These are phyloP conservation scores for Hirschfeldia incana DNA, from an alignment of 345 rosid genomes.

Conservation along the genomic window DNA sequence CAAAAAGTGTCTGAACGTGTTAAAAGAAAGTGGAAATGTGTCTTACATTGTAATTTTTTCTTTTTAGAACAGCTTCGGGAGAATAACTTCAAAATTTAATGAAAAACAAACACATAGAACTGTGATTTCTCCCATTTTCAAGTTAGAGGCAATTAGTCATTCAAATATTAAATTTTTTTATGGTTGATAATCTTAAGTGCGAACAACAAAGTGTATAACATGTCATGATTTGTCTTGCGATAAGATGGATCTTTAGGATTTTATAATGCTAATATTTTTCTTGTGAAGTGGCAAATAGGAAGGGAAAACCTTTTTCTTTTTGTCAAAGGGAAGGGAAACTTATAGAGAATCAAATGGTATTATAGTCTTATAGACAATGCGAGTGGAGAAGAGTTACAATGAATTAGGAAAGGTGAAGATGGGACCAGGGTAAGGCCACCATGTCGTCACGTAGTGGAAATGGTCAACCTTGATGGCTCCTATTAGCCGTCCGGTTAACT, in stretches of 20 bases:
- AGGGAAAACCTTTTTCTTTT: neutral
- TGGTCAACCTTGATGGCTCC: constrained; percentile 42
- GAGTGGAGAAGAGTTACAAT: constrained; percentile 14
- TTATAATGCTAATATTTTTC: neutral
- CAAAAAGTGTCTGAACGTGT: too few species aligned
- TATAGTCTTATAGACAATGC: neutral
- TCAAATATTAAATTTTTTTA: neutral
- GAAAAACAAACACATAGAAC: too few species aligned
- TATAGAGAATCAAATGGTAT: neutral
- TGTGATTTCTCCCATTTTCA: too few species aligned
- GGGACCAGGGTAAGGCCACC: constrained; percentile 27
- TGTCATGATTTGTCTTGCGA: neutral
- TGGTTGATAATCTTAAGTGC: neutral
- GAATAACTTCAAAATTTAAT: too few species aligned
- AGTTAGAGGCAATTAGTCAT: too few species aligned
- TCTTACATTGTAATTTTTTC: too few species aligned
- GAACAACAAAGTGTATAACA: neutral
- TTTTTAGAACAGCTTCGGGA: too few species aligned
- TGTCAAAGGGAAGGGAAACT: neutral
- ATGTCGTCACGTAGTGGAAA: constrained; percentile 32
- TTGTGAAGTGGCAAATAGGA: neutral
- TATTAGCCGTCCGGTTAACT: constrained; percentile 35
- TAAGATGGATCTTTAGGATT: neutral
- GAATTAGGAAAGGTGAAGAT: constrained; percentile 20
- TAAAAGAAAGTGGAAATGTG: too few species aligned